Evolutionary conservation across 495 filamentous ascomycete species (phyloP).

Genomic region (Xylaria scruposa): DNA sequence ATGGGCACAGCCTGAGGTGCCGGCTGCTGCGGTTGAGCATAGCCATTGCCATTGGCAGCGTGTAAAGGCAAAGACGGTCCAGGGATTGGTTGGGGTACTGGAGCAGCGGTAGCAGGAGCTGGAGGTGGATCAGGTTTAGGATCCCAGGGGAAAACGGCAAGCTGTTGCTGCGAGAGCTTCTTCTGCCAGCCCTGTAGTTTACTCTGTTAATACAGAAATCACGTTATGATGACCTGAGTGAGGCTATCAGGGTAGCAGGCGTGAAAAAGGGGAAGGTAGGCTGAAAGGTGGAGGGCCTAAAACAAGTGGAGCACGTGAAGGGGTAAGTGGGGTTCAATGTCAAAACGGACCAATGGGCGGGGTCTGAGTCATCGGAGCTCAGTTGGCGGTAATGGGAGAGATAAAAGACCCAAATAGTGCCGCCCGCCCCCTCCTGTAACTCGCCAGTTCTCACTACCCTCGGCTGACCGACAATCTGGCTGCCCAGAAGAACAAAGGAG

Average conservation of each 20-base stretch:
- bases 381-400: constrained; percentile 36
- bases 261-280: constrained; percentile 17
- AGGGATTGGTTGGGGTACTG: constrained; percentile 36
- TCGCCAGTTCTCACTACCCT: constrained; percentile 52
- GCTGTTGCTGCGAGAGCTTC: constrained; percentile 79
- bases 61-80: constrained; percentile 40
- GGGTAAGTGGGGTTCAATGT: neutral
- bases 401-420: constrained; percentile 66
- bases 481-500: constrained; percentile 15
- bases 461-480: constrained; percentile 29
- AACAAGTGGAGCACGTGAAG: constrained; percentile 40
- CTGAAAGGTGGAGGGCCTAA: constrained; percentile 17
- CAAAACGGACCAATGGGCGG: constrained; percentile 32
- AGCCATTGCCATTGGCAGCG: constrained; percentile 38
- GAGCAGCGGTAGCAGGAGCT: constrained; percentile 50
- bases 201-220: constrained; percentile 25
- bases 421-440: constrained; percentile 55
- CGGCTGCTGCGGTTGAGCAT: constrained; percentile 47
- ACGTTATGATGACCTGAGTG: neutral
- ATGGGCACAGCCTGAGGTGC: constrained; percentile 46
- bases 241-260: constrained; percentile 16
- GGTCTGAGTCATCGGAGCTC: constrained; percentile 41
- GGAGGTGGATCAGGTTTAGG: constrained; percentile 65
- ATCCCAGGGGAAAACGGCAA: constrained; percentile 96
- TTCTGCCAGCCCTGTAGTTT: constrained; percentile 84